Evolutionary conservation across 768 basidiomycete genomes (phyloP), one percentile per base, ranked within the genome.

Genomic region (Clitopilus passeckerianus): DNA sequence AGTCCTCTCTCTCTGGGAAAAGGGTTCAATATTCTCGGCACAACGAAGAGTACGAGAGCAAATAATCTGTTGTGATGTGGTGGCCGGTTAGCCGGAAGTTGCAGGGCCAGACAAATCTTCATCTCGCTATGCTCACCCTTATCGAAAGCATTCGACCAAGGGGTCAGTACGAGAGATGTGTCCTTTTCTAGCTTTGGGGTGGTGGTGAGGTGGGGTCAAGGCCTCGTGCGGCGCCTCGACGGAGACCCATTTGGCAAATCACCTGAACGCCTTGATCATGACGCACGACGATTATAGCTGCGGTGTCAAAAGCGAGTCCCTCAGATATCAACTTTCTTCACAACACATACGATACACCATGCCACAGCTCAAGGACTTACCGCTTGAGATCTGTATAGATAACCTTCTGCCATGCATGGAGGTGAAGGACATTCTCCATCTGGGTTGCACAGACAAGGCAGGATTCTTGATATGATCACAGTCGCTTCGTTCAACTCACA

Each of bases 341-440:
- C 5, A 15, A 41, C 37, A 41, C 37, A 41, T n/a, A n/a, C n/a
- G n/a, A n/a, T n/a, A n/a, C n/a, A n/a, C n/a, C n/a, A 50, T 50
- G 46, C 46, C 46, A 18, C 46, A 50, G 18, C 18, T 50, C 46
- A 50, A 9, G 46, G 79, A 85, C 57, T 65, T 94, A 15, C 93
- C 93, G 2, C 68, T 87, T 23, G 93, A 95, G 70, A 75, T 93
- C n/a, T 69, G 93, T 30, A 71, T 91, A 22, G 92, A 95, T 69
- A 81, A 89, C 62, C 60, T 95, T 4, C 73, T 91, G 6, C 86
- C 87, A 20, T 65, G 71, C 8, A 72, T 93, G 27, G 71, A 80
- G 9, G 69, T 85, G 27, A 63, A 67, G 12, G 86, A 87, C 68
- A 72, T 95, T 20, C 71, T 86, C 2, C 72, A 73, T 44, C 77